phyloP scores from a whole-genome alignment of 169 alveolate species.

The Eimeria sp. region DNA sequence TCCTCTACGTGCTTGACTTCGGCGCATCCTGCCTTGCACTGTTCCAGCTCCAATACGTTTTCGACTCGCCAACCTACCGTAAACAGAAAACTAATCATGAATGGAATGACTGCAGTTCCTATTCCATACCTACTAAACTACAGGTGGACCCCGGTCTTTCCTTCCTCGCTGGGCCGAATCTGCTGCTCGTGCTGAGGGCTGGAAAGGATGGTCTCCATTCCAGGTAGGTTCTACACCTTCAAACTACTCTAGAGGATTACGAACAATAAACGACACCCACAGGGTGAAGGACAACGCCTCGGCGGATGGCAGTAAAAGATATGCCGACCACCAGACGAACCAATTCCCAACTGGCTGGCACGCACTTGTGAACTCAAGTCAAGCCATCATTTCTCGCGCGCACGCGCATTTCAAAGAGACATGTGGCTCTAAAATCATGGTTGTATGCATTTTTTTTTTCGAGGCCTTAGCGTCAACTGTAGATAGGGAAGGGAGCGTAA shows the following conservation, averaged over 20 bases:
- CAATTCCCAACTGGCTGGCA: slow-evolving; percentile 24
- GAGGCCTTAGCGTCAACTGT: neutral
- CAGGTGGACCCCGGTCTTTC: slow-evolving; percentile 82
- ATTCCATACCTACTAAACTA: neutral
- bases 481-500: neutral
- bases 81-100: neutral
- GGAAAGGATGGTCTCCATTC: slow-evolving; percentile 72
- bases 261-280: neutral
- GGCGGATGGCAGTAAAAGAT: slow-evolving; percentile 58
- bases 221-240: slow-evolving; percentile 12
- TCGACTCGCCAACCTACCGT: slow-evolving; percentile 81
- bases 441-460: neutral
- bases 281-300: slow-evolving; percentile 76
- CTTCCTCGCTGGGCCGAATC: slow-evolving; percentile 81
- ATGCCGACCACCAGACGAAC: neutral
- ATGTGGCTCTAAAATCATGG: slow-evolving; percentile 14
- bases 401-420: slow-evolving; percentile 15
- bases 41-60: slow-evolving; percentile 64
- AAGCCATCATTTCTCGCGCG: slow-evolving; percentile 4
- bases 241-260: neutral
- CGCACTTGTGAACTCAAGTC: slow-evolving; percentile 43
- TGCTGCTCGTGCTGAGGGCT: slow-evolving; percentile 66
- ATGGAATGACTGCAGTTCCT: neutral
- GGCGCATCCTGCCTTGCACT: slow-evolving; percentile 76
- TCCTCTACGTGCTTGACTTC: slow-evolving; percentile 69